Evolutionary conservation across 495 filamentous ascomycete species (phyloP), one percentile per base, ranked within the genome.

Genomic region (Elasticomyces elasticus): DNA sequence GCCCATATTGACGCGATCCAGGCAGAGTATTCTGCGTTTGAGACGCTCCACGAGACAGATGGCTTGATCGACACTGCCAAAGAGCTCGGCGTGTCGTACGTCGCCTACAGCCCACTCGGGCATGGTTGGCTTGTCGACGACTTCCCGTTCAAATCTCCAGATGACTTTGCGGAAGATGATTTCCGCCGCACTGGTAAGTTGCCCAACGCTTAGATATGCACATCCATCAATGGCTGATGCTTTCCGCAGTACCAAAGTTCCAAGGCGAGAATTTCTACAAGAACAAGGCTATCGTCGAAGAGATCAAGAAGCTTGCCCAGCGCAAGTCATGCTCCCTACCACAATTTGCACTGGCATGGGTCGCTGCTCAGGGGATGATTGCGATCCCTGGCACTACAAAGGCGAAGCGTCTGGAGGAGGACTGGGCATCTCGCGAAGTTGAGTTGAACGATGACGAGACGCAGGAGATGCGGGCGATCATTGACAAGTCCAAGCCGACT

Each of bases 91-190:
- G 67, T 84, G n/a, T 67, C 79, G 0, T 66, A 80, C 9, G 71
- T 85, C 0, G 80, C 79, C 0, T 84, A 80, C 65, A 75, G 70
- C 23, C 83, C 84, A 0, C 69, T 86, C 2, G 81, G 80, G 0
- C 74, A 72, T 1, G 82, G 82, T 13, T 61, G 83, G 10, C 60
- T 85, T 22, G 75, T 72, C 0, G 79, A 76, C 5, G 53, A 69
- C 5, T 75, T 73, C 50, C 49, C 63, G 13, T 68, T 74, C 64
- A 58, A 61, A 28, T 69, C 64, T 1, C 61, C 44, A 0, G 70
- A 65, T 15, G 77, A 80, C 50, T 67, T 82, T 53, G 69, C 62
- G 1, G 60, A 65, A 7, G 61, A 50, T 17, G 74, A 78, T 57
- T 55, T 67, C 24, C 66, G 76, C 1, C 56, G 55, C 4, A 75